A percentile compares a stretch with the other conserved stretches of the same genome.
Conservation (phyloP, 805 yeast genomes). For the Dipodascopsis uninucleata region DNA sequence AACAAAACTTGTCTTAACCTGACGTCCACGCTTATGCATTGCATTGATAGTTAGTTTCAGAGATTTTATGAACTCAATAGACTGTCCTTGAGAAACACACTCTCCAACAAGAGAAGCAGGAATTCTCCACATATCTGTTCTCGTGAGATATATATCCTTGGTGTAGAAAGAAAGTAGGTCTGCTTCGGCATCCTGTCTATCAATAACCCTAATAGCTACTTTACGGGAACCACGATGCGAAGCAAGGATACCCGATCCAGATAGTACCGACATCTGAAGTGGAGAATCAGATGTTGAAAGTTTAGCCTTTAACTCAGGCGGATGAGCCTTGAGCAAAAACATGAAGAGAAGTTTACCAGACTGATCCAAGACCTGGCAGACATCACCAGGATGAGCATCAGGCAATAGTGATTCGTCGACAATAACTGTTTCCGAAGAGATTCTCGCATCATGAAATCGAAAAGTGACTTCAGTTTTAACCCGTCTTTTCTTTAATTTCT, state of each 20-base stretch:
- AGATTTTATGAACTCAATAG: constrained; percentile 56
- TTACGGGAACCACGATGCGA: constrained; percentile 17
- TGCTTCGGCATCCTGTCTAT: constrained; percentile 38
- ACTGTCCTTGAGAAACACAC: constrained; percentile 66
- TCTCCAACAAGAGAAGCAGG: constrained; percentile 57
- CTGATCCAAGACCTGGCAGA: constrained; percentile 48
- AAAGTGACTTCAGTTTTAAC: constrained; percentile 16
- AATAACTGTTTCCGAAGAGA: constrained; percentile 53
- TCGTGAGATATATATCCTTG: constrained; percentile 72
- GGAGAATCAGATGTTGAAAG: constrained; percentile 12
- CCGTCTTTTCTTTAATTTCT: too few species aligned
- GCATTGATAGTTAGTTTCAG: constrained; percentile 61
- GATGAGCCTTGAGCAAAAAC: constrained; percentile 15
- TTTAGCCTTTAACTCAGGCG: constrained; percentile 13
- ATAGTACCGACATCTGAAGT: constrained; percentile 22
- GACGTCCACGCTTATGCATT: constrained; percentile 39
- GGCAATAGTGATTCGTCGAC: constrained; percentile 54
- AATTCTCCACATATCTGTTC: constrained; percentile 92
- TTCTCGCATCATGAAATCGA: constrained; percentile 57
- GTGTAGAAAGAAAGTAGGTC: constrained; percentile 79
- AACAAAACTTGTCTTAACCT: constrained; percentile 17
- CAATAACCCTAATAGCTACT: constrained; percentile 16
- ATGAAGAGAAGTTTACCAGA: constrained; percentile 16
- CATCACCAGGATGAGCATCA: constrained; percentile 59
- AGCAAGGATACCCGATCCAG: constrained; percentile 20